Evolutionary conservation across 2,329 filamentous ascomycete genomes (phyloP), one percentile per base, ranked within the genome.

Genomic region (Trichoderma pleuroti): DNA sequence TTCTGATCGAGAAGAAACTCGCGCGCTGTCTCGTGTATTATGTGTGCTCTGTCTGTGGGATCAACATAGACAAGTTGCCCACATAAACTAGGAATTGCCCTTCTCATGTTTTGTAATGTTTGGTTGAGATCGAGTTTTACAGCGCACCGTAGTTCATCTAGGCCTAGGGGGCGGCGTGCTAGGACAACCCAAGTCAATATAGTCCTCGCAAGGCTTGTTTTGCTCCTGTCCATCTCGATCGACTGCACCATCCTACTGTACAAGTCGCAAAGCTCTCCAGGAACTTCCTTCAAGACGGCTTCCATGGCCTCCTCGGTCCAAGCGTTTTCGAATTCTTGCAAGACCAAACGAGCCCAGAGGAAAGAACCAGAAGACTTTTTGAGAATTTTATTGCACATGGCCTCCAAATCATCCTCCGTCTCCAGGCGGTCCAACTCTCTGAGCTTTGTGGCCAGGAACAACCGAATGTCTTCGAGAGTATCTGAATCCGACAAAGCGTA

Each of bases 301-400:
- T 71, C 70, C 46, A 70, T 61, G 16, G 69, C 59, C 26, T 71
- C 61, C 26, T 71, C 24, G 1, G 52, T 71, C 34, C 61, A 65
- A 5, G 64, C 61, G 14, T 30, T 59, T 62, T 71, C 64, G 2
- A 68, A 34, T 26, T 65, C 72, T n/a, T 72, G 36, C 6, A 70
- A 30, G 18, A 72, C 68, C 14, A 70, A 68, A 7, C 61, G 62
- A 11, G 57, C 30, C 62, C 62, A 67, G 9, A 67, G 39, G 21
- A 68, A 72, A 4, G 68, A 70, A 6, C 62, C 68, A 1, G 71
- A 67, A 16, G 70, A 72, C 7, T 60, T 70, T 39, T 49, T 16
- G 16, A 72, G 32, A 34, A 72, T 65, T 18, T 12, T 65, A 21
- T 65, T 54, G 24, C 62, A 65, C 62, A 65, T 65, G 5, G 62